Conservation (phyloP, 768 basidiomycete species). For the Boletus reticuloceps region DNA sequence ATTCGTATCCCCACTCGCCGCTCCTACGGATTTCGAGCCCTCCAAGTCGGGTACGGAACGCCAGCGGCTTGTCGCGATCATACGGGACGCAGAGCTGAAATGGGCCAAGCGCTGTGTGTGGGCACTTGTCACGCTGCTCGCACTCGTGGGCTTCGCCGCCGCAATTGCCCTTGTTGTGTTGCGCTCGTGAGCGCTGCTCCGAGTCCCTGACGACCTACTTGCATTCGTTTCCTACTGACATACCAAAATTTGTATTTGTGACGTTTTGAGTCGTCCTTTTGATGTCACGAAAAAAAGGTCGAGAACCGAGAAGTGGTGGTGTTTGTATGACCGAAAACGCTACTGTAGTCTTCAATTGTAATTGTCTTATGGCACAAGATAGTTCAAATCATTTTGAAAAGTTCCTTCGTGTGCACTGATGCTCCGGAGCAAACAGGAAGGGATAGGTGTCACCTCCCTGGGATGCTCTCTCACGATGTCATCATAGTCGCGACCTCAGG, state of each 20-base stretch:
- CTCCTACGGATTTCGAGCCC: constrained; percentile 27
- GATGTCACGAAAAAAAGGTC: not conserved
- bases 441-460: too few relatives aligned
- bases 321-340: not conserved
- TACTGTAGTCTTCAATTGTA: not conserved
- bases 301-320: too few relatives aligned
- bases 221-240: not conserved
- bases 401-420: too few relatives aligned
- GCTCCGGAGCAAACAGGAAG: too few relatives aligned
- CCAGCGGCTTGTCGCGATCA: constrained; percentile 26
- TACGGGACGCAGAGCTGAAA: constrained; percentile 37
- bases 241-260: not conserved
- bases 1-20: constrained; percentile 39
- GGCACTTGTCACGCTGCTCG: constrained; percentile 1
- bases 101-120: constrained; percentile 40
- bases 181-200: not conserved
- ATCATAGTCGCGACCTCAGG: too few relatives aligned
- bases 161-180: not conserved
- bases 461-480: too few relatives aligned
- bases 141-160: not conserved
- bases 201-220: too few relatives aligned
- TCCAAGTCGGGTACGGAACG: constrained; percentile 38
- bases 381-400: too few relatives aligned
- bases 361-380: too few relatives aligned
- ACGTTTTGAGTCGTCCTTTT: not conserved